Percentiles rank a stretch among this genome's conserved stretches.
Evolutionary conservation across 106 monocot genomes (phyloP).

Genomic region (Phalaenopsis aphrodite): DNA sequence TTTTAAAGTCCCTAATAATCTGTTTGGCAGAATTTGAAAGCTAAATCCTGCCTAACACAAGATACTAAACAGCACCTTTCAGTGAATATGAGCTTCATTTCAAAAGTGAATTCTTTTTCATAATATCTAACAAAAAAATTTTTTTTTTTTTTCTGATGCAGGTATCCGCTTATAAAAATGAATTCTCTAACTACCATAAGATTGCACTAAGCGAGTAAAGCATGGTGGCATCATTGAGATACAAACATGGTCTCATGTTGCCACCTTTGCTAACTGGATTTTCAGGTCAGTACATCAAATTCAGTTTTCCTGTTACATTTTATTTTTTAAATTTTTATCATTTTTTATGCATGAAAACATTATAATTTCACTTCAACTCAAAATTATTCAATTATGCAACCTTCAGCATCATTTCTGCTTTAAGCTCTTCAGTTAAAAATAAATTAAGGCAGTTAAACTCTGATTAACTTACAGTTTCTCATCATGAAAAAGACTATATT

Average conservation of each 20-base stretch:
- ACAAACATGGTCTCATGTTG: neutral
- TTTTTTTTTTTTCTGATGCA: neutral
- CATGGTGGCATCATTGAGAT: neutral
- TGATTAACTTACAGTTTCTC: too few relatives aligned
- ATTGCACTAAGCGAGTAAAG: neutral
- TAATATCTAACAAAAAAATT: neutral
- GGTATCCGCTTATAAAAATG: neutral
- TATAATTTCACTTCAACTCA: neutral
- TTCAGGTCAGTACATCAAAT: neutral
- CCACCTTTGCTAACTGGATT: neutral
- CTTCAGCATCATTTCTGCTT: neutral
- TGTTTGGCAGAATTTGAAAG: too few relatives aligned
- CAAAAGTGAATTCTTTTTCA: neutral
- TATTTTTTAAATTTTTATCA: neutral
- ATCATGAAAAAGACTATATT: too few relatives aligned
- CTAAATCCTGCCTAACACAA: too few relatives aligned
- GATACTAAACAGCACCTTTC: too few relatives aligned
- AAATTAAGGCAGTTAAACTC: neutral
- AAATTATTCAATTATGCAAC: neutral
- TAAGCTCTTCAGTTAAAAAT: neutral
- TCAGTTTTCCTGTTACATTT: neutral
- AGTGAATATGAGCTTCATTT: neutral
- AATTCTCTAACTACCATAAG: constrained; percentile 1
- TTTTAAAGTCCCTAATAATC: too few relatives aligned
- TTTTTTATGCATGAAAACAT: neutral